Percentiles rank a stretch among this genome's conserved stretches.
Conservation (phyloP, 306 rosid species). For the Medicago truncatula region MtrunA17r5.0-ANR NC_053042.1:41600501-41601000, state of each 20-base stretch:
- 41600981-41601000: too few relatives aligned
- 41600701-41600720: constrained; percentile 23
- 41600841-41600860: not conserved
- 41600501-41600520: too few relatives aligned
- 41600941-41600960: constrained; percentile 1
- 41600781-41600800: constrained; percentile 42
- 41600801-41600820: constrained; percentile 40
- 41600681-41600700: constrained; percentile 30
- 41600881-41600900: constrained; percentile 4
- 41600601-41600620: not conserved
- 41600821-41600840: constrained; percentile 14
- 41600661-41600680: not conserved
- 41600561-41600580: not conserved
- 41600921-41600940: constrained; percentile 7
- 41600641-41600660: constrained; percentile 21
- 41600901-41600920: not conserved
- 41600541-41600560: too few relatives aligned
- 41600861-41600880: constrained; percentile 3
- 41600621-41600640: constrained; percentile 15
- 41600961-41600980: not conserved
- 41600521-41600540: too few relatives aligned
- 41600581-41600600: not conserved
- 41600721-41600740: constrained; percentile 43
- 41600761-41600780: constrained; percentile 41
- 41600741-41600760: constrained; percentile 33